Conservation (phyloP, 768 basidiomycete species). For the Termitomyces sp. region DNA sequence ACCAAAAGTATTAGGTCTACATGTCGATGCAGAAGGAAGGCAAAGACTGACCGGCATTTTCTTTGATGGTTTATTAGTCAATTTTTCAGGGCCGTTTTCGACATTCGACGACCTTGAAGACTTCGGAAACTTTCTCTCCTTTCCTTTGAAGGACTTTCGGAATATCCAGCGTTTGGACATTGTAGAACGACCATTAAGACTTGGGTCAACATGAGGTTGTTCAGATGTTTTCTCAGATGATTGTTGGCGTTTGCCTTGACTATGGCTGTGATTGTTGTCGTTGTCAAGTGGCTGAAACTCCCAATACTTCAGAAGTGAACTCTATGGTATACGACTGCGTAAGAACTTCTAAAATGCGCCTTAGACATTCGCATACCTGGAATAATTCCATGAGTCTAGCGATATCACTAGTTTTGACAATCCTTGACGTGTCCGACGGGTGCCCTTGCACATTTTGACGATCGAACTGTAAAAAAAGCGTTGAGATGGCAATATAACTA, state of each 20-base stretch:
- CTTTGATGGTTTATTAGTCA: constrained; percentile 39
- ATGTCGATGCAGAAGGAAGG: background rate
- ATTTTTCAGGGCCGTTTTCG: constrained; percentile 26
- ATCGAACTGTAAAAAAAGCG: constrained; percentile 49
- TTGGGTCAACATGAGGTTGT: constrained; percentile 32
- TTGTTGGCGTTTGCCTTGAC: constrained; percentile 21
- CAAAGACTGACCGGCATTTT: constrained; percentile 28
- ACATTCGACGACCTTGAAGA: constrained; percentile 13
- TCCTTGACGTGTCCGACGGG: constrained; percentile 37
- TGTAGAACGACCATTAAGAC: constrained; percentile 14
- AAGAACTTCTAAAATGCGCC: background rate
- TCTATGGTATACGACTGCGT: constrained; percentile 28
- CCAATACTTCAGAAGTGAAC: constrained; percentile 66
- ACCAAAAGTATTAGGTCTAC: background rate
- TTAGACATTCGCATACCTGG: constrained; percentile 39
- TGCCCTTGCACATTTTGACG: constrained; percentile 68
- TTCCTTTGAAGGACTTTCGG: constrained; percentile 21
- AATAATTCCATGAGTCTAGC: constrained; percentile 83
- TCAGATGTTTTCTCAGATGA: constrained; percentile 30
- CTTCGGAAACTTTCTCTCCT: constrained; percentile 19
- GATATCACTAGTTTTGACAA: constrained; percentile 71
- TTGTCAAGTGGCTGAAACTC: constrained; percentile 49
- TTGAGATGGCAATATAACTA: constrained; percentile 1
- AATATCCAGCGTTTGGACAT: constrained; percentile 26
- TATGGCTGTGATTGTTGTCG: constrained; percentile 12